Evolutionary conservation across 306 rosid genomes (phyloP).

Genomic region (Hylodesmum podocarpum): DNA sequence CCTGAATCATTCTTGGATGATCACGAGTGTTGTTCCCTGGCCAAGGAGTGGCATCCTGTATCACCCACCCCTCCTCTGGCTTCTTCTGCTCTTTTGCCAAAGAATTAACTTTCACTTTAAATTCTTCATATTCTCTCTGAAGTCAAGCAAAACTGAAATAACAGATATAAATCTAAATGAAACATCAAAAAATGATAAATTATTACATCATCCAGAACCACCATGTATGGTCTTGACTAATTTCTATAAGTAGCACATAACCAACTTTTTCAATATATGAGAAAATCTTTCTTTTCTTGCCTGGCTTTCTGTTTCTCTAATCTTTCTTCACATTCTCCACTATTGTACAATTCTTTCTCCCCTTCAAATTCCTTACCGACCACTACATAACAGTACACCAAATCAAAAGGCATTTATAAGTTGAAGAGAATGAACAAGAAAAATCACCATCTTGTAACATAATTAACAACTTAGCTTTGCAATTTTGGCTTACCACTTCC

Average conservation of each 20-base stretch:
- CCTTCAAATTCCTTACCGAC: not conserved
- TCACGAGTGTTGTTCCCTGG: not conserved
- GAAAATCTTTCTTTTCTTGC: not conserved
- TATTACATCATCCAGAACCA: not conserved
- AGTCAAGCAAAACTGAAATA: not conserved
- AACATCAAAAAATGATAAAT: not conserved
- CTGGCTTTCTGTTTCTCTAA: not conserved
- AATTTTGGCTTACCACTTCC: not conserved
- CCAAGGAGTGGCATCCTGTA: not conserved
- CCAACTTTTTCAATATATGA: not conserved
- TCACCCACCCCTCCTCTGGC: not conserved
- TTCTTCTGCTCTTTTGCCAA: not conserved
- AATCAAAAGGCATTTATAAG: not conserved
- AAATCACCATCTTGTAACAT: not conserved
- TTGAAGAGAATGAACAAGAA: not conserved
- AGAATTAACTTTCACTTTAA: not conserved
- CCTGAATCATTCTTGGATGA: not conserved
- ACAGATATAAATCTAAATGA: not conserved
- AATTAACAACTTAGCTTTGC: not conserved
- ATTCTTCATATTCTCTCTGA: conserved; percentile 4
- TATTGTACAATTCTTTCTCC: not conserved
- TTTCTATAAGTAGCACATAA: not conserved
- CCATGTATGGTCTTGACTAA: not conserved
- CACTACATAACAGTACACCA: not conserved
- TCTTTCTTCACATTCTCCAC: not conserved